Evolutionary conservation across 352 stramenopile species (phyloP), one percentile per base, ranked within the genome.

Genomic region (Globisporangium cylindrosporum): DNA sequence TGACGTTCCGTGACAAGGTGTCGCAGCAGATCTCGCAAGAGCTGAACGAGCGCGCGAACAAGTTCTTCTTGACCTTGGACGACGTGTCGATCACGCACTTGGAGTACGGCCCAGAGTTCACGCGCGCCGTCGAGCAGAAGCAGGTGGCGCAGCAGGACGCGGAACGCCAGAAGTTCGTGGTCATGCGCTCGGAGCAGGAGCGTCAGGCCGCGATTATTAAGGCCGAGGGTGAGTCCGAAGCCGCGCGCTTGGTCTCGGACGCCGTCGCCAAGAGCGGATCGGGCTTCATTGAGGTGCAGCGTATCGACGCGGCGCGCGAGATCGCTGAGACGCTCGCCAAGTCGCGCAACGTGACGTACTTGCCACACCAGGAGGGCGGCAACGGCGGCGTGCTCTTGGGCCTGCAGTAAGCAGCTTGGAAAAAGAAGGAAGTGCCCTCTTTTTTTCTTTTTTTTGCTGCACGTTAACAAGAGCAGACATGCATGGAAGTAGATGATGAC

Each of bases 41-140:
- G 79, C 91, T 99, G 66, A 97, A 96, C 67, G 93, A 98, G 72
- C 92, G 98, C 63, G 98, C 97, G 36, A 88, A 89, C 66, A 89
- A 98, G 68, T 99, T 99, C 81, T 95, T 99, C 89, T 80, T 99
- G 59, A 95, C 96, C 54, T 88, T 99, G 70, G 98, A 99, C 74
- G 98, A 99, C 77, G 98, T 99, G 70, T 98, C 97, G 58, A 99
- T 99, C 78, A 99, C 98, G 60, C 98, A 99, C 83, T 90, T 99
- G 62, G 98, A 98, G 69, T 99, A 99, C 85, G 96, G 97, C 59
- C 77, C 86, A 12, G 98, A 99, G 76, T 99, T 99, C 81, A 99
- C 98, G 74, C 98, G 98, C 73, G 98, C 98, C 73, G 99, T 99
- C 84, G 98, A 99, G 88, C 79, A 94, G 67, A 99, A 99, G 90